Conservation (phyloP, 306 rosid species). For the Canavalia ensiformis region DNA sequence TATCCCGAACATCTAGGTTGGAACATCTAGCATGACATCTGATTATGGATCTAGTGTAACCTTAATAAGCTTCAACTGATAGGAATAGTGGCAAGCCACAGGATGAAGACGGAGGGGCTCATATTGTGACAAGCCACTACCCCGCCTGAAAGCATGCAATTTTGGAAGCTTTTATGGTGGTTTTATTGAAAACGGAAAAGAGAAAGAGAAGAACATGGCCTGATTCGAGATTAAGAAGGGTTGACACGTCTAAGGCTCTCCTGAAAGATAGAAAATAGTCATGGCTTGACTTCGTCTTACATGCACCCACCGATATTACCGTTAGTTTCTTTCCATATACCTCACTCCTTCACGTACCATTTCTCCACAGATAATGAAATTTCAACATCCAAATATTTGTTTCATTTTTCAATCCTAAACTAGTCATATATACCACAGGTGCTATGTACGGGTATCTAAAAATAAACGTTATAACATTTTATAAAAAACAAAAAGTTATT, state of each 20-base stretch:
- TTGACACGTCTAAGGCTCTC: constrained; percentile 55
- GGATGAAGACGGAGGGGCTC: constrained; percentile 71
- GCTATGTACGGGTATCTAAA: too few relatives aligned
- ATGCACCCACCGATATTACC: not conserved
- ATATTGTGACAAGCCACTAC: constrained; percentile 58
- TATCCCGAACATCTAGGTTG: not conserved
- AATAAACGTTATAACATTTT: too few relatives aligned
- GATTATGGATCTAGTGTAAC: not conserved
- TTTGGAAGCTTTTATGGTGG: constrained; percentile 28
- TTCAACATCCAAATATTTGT: not conserved
- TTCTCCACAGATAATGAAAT: not conserved
- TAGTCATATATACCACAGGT: too few relatives aligned
- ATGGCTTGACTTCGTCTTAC: constrained; percentile 59
- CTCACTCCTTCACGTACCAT: not conserved
- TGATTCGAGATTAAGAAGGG: constrained; percentile 11
- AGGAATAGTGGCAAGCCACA: constrained; percentile 65
- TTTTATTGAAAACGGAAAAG: constrained; percentile 39
- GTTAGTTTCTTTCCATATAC: not conserved
- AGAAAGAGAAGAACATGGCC: constrained; percentile 31
- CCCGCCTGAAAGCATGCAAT: constrained; percentile 52
- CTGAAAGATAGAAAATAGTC: constrained; percentile 53
- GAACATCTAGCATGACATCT: not conserved
- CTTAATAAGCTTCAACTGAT: not conserved
- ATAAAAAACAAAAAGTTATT: too few relatives aligned
- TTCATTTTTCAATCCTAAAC: too few relatives aligned